Evolutionary conservation across 352 stramenopile genomes (phyloP).

Genomic region (Phytopythium sindhum): DNA sequence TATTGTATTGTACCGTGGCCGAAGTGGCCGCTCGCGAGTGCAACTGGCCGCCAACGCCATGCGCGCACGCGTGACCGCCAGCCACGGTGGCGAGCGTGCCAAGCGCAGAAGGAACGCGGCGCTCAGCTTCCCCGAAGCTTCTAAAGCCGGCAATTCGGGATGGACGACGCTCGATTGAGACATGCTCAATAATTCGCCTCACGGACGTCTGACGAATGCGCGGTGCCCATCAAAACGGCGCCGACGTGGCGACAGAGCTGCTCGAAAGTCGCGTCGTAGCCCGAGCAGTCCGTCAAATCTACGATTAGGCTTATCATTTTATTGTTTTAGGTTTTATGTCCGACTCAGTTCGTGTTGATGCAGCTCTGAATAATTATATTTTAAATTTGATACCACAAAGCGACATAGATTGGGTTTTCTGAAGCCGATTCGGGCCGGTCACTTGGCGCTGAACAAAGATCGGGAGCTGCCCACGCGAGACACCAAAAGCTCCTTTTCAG

Average conservation of each 20-base stretch:
- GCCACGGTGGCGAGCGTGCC: background rate
- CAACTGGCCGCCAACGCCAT: background rate
- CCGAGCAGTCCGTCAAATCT: background rate
- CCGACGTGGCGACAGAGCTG: background rate
- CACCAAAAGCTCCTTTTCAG: background rate
- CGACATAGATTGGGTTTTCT: background rate
- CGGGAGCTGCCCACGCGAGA: background rate
- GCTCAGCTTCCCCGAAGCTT: conserved; percentile 4
- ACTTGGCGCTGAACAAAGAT: background rate
- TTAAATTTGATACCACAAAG: too few relatives aligned
- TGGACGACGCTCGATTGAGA: background rate
- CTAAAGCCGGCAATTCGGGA: background rate
- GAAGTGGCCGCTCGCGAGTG: background rate
- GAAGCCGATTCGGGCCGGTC: background rate
- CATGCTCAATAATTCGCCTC: background rate
- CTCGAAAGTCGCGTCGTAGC: background rate
- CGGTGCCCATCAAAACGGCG: background rate
- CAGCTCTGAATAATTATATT: background rate
- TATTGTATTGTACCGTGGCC: too few relatives aligned
- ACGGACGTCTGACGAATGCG: background rate
- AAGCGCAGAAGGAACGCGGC: background rate
- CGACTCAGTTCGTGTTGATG: background rate
- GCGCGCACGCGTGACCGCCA: background rate
- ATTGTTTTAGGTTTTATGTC: background rate
- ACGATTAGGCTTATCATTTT: background rate